These are phyloP conservation scores for Parascedosporium putredinis DNA, from an alignment of 2,329 filamentous ascomycete species.

Conservation along the genomic window DNA sequence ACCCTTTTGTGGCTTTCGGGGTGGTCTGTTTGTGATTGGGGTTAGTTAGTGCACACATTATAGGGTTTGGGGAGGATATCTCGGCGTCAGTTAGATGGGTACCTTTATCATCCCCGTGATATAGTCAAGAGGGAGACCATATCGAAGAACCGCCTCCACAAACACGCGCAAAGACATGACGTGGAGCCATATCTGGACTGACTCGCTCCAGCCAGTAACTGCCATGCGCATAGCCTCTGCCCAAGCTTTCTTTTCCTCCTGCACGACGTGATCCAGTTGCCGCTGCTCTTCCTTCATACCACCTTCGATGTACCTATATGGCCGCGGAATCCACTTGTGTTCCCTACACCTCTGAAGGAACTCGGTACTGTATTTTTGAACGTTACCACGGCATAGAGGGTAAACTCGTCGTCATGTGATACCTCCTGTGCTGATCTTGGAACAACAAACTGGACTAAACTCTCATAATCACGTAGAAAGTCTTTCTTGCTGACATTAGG, in stretches of 20 bases:
- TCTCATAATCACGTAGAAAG: slow-evolving; percentile 83
- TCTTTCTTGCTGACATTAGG: slow-evolving; percentile 74
- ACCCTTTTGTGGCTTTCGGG: slow-evolving; percentile 73
- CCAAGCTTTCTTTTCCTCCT: slow-evolving; percentile 85
- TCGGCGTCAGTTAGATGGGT: slow-evolving; percentile 22
- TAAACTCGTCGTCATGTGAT: slow-evolving; percentile 80
- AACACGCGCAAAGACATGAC: slow-evolving; percentile 86
- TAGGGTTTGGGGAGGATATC: no score
- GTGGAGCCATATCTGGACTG: slow-evolving; percentile 93
- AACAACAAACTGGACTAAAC: slow-evolving; percentile 80
- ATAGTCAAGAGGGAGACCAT: slow-evolving; percentile 85
- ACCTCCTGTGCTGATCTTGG: slow-evolving; percentile 75
- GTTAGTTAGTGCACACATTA: no score
- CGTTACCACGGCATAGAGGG: slow-evolving; percentile 75
- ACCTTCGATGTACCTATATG: slow-evolving; percentile 87
- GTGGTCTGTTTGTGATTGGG: slow-evolving; percentile 61
- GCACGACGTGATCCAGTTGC: slow-evolving; percentile 71
- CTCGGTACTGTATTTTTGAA: slow-evolving; percentile 87
- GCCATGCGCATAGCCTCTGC: slow-evolving; percentile 81
- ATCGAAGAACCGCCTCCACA: slow-evolving; percentile 94
- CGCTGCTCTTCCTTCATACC: slow-evolving; percentile 80
- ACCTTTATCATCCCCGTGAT: slow-evolving; percentile 79
- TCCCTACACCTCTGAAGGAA: slow-evolving; percentile 90
- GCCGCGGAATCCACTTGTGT: slow-evolving; percentile 86
- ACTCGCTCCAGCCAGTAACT: slow-evolving; percentile 89